These are phyloP conservation scores for Alternaria metachromatica DNA, from an alignment of 2,329 filamentous ascomycete species.

Conservation along the genomic window DNA sequence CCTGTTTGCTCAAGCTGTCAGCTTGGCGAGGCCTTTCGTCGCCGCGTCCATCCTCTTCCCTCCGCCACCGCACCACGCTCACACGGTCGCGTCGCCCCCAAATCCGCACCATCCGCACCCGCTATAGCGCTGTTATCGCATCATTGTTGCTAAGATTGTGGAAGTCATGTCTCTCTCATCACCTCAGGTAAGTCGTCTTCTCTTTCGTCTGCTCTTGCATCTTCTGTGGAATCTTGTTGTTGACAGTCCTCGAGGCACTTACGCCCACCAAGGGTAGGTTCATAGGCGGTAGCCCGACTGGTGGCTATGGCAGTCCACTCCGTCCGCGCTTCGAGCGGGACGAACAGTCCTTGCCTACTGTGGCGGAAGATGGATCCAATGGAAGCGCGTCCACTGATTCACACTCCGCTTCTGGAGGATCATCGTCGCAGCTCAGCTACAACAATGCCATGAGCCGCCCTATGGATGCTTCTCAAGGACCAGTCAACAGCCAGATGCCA, in stretches of 20 bases:
- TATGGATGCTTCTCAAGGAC: slow-evolving; percentile 5
- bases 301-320: background rate
- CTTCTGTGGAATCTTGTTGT: background rate
- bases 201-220: background rate
- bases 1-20: background rate
- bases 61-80: background rate
- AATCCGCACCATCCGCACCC: background rate
- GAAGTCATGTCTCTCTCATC: slow-evolving; percentile 6
- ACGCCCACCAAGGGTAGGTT: background rate
- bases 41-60: background rate
- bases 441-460: background rate
- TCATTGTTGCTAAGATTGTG: background rate
- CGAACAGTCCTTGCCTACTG: slow-evolving; percentile 10
- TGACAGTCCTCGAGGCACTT: slow-evolving; percentile 18
- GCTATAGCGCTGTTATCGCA: background rate
- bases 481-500: background rate
- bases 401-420: slow-evolving; percentile 16
- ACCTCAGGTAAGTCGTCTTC: slow-evolving; percentile 16
- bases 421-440: slow-evolving; percentile 9
- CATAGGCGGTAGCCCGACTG: background rate
- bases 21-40: slow-evolving; percentile 2
- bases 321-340: slow-evolving; percentile 3
- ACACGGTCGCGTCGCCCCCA: background rate
- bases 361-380: slow-evolving; percentile 8
- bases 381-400: slow-evolving; percentile 18